Evolutionary conservation across 768 basidiomycete species (phyloP).

Genomic region (Glaciozyma martinii): DNA sequence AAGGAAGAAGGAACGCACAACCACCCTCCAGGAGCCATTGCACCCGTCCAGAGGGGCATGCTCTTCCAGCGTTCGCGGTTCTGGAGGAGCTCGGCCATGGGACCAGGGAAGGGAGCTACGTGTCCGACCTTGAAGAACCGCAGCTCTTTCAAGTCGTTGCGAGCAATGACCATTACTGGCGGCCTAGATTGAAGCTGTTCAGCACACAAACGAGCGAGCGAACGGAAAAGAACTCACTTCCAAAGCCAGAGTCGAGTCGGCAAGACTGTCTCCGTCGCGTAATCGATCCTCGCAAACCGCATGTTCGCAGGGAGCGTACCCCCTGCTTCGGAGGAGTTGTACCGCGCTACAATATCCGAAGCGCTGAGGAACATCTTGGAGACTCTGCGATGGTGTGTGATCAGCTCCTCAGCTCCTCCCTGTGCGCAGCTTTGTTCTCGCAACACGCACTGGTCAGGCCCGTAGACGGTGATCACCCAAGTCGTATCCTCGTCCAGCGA

Average conservation of each 20-base stretch:
- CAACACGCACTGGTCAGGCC: slow-evolving; percentile 19
- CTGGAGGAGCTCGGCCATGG: slow-evolving; percentile 5
- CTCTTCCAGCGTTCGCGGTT: slow-evolving; percentile 13
- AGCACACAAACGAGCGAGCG: neutral
- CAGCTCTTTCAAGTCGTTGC: slow-evolving; percentile 2
- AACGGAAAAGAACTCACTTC: slow-evolving; percentile 8
- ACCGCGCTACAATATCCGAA: slow-evolving; percentile 7
- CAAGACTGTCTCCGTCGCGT: slow-evolving; percentile 24
- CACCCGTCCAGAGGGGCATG: slow-evolving; percentile 7
- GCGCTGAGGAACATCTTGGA: slow-evolving; percentile 15
- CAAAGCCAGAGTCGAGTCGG: slow-evolving; percentile 23
- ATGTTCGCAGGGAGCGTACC: slow-evolving; percentile 9
- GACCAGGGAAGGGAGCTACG: slow-evolving; percentile 8
- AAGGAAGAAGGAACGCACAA: neutral
- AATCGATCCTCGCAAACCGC: slow-evolving; percentile 22
- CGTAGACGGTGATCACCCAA: slow-evolving; percentile 26
- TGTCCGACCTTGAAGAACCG: slow-evolving; percentile 21
- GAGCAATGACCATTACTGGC: slow-evolving; percentile 22
- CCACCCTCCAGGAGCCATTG: slow-evolving; percentile 16
- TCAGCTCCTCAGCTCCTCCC: neutral
- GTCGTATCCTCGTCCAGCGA: slow-evolving; percentile 8
- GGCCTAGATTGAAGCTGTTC: neutral
- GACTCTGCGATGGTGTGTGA: neutral
- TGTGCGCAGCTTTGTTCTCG: neutral
- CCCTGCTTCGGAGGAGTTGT: slow-evolving; percentile 18